Evolutionary conservation across 306 rosid species (phyloP), one percentile per base, ranked within the genome.

Genomic region (Inga oerstediana): DNA sequence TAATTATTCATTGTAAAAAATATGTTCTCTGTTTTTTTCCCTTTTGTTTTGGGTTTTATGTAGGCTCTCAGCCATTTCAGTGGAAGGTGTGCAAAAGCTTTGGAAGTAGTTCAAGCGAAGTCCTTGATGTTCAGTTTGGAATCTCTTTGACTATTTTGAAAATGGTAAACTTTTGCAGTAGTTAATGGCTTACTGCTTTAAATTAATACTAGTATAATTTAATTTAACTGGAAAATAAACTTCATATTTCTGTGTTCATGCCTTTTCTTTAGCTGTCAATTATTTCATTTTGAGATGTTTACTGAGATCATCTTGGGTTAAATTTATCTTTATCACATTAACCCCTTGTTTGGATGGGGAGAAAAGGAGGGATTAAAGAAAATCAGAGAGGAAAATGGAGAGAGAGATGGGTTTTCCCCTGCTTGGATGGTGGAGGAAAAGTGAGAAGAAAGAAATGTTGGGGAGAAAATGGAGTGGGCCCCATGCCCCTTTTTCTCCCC

Each of bases 61-160:
- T 81, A 96, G 99, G 90, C 82, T 86, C 97, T 7, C 93, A 86
- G 58, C 93, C 97, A 79, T 71, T 90, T 83, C 86, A 88, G 48
- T 96, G 99, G 99, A 94, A 92, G 92, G 81, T 85, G 64, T 88
- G 95, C 88, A 89, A 88, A 86, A 87, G 81, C 88, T 94, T 94
- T 65, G 89, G 86, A 77, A 85, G 90, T 79, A 83, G 79, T 83
- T 87, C 88, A 17, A 74, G 79, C 88, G 90, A 87, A 84, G 90
- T 96, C 77, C 90, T 96, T 54, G 99, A 94, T 80, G 80, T 88
- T 76, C 95, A 91, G 85, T 96, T 94, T 77, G 99, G 98, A 77
- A 85, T 84, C 73, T 87, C 97, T 64, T 43, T 37, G 7, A 71
- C 91, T 35, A 81, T 92, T 83, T 88, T 96, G 84, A 96, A 91